Base-by-base conservation (phyloP, 2,329 filamentous ascomycete genomes). In the Gaeumannomyces sp. region DNA sequence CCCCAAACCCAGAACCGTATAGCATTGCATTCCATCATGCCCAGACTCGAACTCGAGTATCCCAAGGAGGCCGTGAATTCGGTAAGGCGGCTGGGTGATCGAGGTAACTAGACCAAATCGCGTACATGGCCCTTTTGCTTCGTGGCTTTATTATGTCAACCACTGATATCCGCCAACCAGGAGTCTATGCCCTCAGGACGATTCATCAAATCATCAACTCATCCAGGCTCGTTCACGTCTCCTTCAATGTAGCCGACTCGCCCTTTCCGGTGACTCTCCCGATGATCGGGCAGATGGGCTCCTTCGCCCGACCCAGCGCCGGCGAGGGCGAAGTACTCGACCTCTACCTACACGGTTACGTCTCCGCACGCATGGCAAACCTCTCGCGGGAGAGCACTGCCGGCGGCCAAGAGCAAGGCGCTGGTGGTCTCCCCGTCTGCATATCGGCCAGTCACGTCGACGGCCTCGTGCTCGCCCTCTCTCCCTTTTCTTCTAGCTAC, bases 271-370 rank as follows among this genome's bases (percentile, higher is more conserved):
- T 86, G 63, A 88, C 89, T 64, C 82, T 96, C 2, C 92, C 92
- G 67, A 94, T 96, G 91, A 91, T 96, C 71, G 91, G 91, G 63
- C 87, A 91, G 70, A 90, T 95, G 83, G 90, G 87, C 16, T 90
- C 87, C 29, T 95, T 89, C 73, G 80, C 81, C 11, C 77, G 79
- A 0, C 88, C 88, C 6, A 87, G 83, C 64, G 81, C 85, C 22
- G 80, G 81, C 63, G 75, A 84, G 25, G 81, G 83, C 62, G 87
- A 92, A 68, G 86, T 88, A 0, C 80, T 92, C 6, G 88, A 93
- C 65, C 83, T 89, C 67, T 96, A 96, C 74, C 83, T 96, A 10
- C 92, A 96, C 76, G 92, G 92, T 72, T 96, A 94, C 75, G 88
- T 94, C 70, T 91, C 87, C 66, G 87, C 88, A 0, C 89, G 92